Percentiles rank a stretch among this genome's conserved stretches.
phyloP scores from a whole-genome alignment of 345 rosid genomes.

The Kernera saxatilis region DNA sequence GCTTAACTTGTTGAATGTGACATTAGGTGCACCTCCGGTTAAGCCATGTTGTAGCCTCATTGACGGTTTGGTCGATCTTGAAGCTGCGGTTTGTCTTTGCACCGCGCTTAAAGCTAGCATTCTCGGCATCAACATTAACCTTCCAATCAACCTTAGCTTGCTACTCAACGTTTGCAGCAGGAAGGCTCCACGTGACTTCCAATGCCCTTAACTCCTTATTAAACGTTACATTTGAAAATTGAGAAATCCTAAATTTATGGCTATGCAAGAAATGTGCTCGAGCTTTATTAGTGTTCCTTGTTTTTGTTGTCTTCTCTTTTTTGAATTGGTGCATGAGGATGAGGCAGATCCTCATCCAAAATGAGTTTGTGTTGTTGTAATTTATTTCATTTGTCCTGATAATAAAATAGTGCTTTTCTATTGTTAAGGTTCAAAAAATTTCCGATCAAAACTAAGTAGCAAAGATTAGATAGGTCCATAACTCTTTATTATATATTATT shows the following conservation, averaged over 20 bases:
- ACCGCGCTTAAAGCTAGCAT: slow-evolving; percentile 42
- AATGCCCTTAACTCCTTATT: slow-evolving; percentile 24
- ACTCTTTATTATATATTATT: no score
- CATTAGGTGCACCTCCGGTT: slow-evolving; percentile 38
- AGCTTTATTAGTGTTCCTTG: neutral
- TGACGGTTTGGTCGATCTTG: slow-evolving; percentile 39
- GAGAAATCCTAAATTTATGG: neutral
- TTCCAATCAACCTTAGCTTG: slow-evolving; percentile 39
- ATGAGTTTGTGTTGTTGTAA: neutral
- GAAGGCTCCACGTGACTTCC: slow-evolving; percentile 34
- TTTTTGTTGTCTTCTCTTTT: neutral
- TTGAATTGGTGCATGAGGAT: neutral
- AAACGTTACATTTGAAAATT: neutral
- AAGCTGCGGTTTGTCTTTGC: slow-evolving; percentile 59
- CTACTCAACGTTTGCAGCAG: slow-evolving; percentile 37
- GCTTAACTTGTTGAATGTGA: slow-evolving; percentile 34
- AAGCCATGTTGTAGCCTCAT: slow-evolving; percentile 39
- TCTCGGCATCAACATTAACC: slow-evolving; percentile 40
- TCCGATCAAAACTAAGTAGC: no score
- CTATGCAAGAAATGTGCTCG: neutral
- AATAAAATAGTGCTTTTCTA: neutral
- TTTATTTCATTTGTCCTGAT: slow-evolving; percentile 10
- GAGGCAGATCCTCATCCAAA: neutral
- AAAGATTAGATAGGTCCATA: no score
- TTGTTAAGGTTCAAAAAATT: no score